A percentile compares a stretch with the other conserved stretches of the same genome.
Conservation (phyloP, 495 filamentous ascomycete species). For the Penicillium subrubescens region DNA sequence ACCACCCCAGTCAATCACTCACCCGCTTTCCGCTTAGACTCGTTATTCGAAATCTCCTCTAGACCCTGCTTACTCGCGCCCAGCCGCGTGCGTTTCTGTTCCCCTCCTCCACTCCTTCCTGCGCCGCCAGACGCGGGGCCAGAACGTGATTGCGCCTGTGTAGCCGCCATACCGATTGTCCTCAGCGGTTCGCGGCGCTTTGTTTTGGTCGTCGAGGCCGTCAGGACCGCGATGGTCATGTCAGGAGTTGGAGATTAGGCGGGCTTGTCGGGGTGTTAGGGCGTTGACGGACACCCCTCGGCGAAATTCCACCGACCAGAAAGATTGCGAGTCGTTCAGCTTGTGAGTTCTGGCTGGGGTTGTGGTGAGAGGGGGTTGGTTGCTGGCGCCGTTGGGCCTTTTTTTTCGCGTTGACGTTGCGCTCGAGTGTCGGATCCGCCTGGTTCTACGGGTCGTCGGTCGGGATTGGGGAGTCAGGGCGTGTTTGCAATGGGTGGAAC, state of each 20-base stretch:
- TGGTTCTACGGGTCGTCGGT: constrained; percentile 5
- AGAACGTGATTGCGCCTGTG: constrained; percentile 47
- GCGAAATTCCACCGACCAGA: not conserved
- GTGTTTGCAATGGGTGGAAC: not conserved
- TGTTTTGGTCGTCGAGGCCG: constrained; percentile 42
- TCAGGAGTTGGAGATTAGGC: constrained; percentile 31
- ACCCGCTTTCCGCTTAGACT: constrained; percentile 50
- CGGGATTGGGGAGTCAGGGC: constrained; percentile 1
- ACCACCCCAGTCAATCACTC: constrained; percentile 23
- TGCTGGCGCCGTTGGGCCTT: constrained; percentile 11
- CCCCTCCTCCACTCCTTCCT: constrained; percentile 28
- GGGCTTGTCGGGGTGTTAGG: constrained; percentile 10
- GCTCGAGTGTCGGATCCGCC: constrained; percentile 1
- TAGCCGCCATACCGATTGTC: constrained; percentile 47
- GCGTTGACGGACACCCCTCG: constrained; percentile 4
- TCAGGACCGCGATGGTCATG: constrained; percentile 51
- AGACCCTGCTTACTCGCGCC: constrained; percentile 44
- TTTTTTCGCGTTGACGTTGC: constrained; percentile 15
- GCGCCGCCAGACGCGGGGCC: constrained; percentile 32
- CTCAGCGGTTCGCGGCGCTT: constrained; percentile 49
- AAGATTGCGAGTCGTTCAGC: constrained; percentile 9
- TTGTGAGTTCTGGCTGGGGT: not conserved
- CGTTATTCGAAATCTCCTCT: constrained; percentile 30
- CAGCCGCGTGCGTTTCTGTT: constrained; percentile 43
- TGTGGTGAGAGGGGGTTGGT: not conserved